Conservation (phyloP, 2,329 filamentous ascomycete species). For the Kalaharituber pfeilii region DNA sequence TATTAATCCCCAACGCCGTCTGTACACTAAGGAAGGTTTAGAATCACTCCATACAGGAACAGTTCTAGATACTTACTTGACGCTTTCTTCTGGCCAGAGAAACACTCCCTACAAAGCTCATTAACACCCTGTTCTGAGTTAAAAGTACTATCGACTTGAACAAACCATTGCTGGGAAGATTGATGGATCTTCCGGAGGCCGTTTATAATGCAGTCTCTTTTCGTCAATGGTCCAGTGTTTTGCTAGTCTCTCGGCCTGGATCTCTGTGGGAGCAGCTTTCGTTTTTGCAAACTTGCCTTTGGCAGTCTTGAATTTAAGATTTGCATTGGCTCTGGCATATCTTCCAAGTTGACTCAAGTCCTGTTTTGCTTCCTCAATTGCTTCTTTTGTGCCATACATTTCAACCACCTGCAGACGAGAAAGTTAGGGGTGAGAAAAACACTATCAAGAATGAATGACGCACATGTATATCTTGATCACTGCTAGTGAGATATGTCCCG, state of each 20-base stretch:
- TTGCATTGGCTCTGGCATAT: conserved; percentile 17
- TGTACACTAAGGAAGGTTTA: conserved; percentile 17
- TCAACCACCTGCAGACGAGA: conserved; percentile 9
- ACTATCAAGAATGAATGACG: not conserved
- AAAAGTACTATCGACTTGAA: too few relatives aligned
- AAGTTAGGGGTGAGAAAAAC: not conserved
- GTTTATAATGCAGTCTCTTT: conserved; percentile 9
- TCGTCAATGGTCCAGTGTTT: conserved; percentile 2
- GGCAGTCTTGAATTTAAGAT: conserved; percentile 3
- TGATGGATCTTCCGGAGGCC: conserved; percentile 10
- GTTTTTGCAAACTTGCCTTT: conserved; percentile 16
- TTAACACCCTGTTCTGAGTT: not conserved
- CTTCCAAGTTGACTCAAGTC: conserved; percentile 20
- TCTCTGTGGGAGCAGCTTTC: conserved; percentile 12
- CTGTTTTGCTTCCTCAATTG: conserved; percentile 16
- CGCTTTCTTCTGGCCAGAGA: conserved; percentile 8
- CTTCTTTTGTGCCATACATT: conserved; percentile 19
- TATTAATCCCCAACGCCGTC: conserved; percentile 15
- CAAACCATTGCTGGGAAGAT: conserved; percentile 1
- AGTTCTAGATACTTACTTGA: conserved; percentile 11
- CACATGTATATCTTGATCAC: conserved; percentile 9
- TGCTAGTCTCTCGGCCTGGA: not conserved
- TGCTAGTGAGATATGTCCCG: conserved; percentile 12
- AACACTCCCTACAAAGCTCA: not conserved
- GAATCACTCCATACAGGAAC: conserved; percentile 12